These are phyloP conservation scores for Acanthamoeba lenticulata DNA, from an alignment of 208 protist genomes.

Conservation along the genomic window DNA sequence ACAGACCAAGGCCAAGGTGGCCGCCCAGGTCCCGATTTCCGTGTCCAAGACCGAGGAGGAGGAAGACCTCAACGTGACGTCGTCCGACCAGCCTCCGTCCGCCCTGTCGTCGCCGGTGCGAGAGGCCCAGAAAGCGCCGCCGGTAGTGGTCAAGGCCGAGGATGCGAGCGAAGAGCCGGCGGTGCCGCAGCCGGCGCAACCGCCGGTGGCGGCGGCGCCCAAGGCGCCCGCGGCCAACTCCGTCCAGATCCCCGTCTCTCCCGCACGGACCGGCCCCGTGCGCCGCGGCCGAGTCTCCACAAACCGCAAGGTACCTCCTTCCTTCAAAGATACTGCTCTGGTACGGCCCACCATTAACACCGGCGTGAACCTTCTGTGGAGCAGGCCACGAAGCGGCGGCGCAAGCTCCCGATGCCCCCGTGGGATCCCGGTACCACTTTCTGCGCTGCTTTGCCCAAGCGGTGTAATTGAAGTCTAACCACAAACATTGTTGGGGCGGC, in stretches of 20 bases:
- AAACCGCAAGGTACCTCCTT: background rate
- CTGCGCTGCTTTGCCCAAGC: too few relatives aligned
- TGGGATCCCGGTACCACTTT: constrained; percentile 55
- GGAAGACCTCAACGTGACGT: background rate
- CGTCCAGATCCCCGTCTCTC: background rate
- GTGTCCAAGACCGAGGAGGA: too few relatives aligned
- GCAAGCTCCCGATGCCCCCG: constrained; percentile 8
- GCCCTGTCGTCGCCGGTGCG: background rate
- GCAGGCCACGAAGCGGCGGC: background rate
- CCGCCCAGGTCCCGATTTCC: too few relatives aligned
- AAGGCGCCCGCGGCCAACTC: background rate
- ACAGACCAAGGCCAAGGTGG: background rate
- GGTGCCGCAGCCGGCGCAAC: background rate
- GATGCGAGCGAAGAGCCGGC: background rate
- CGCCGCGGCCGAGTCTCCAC: background rate
- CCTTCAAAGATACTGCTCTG: too few relatives aligned
- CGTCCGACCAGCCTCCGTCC: background rate
- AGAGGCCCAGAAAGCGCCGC: background rate
- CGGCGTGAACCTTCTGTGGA: background rate
- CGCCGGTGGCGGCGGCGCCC: background rate
- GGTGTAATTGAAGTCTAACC: too few relatives aligned
- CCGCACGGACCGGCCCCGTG: background rate
- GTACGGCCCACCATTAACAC: too few relatives aligned
- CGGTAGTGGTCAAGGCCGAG: background rate
- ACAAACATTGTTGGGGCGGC: too few relatives aligned